Percentiles rank a stretch among this genome's conserved stretches.
Evolutionary conservation across 2,329 filamentous ascomycete genomes (phyloP).

Genomic region (Byssoonygena ceratinophila): DNA sequence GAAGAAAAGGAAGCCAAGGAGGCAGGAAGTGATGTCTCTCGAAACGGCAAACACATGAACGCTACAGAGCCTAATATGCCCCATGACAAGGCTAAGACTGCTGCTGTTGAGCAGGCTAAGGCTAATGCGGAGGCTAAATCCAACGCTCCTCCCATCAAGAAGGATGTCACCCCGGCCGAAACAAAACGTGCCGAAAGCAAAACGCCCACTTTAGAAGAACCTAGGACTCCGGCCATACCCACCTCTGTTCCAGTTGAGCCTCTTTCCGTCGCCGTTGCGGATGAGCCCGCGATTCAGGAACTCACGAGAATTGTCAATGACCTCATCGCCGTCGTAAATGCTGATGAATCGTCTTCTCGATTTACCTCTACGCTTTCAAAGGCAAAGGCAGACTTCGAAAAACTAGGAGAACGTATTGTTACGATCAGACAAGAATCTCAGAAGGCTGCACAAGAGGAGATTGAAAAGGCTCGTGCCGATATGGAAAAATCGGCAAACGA

Average conservation of each 20-base stretch:
- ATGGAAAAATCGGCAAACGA: slow-evolving; percentile 82
- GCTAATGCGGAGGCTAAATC: slow-evolving; percentile 22
- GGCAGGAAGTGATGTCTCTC: slow-evolving; percentile 48
- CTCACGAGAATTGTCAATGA: slow-evolving; percentile 92
- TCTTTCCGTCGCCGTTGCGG: slow-evolving; percentile 60
- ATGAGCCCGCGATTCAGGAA: slow-evolving; percentile 82
- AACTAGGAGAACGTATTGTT: slow-evolving; percentile 68
- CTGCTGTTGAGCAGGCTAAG: slow-evolving; percentile 23
- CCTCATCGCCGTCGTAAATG: slow-evolving; percentile 86
- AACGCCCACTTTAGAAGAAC: slow-evolving; percentile 24
- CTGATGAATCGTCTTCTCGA: slow-evolving; percentile 65
- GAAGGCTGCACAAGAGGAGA: slow-evolving; percentile 62
- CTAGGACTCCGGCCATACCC: slow-evolving; percentile 30
- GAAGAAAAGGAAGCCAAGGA: slow-evolving; percentile 38
- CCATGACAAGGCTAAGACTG: slow-evolving; percentile 26
- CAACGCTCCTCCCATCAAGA: slow-evolving; percentile 17
- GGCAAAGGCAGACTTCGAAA: slow-evolving; percentile 71
- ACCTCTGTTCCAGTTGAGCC: slow-evolving; percentile 63
- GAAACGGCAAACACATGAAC: slow-evolving; percentile 42
- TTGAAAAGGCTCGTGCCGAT: slow-evolving; percentile 58
- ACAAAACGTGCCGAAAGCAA: slow-evolving; percentile 34
- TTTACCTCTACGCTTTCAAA: slow-evolving; percentile 70
- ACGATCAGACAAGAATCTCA: slow-evolving; percentile 59
- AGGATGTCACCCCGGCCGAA: slow-evolving; percentile 17
- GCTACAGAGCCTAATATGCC: slow-evolving; percentile 26